Conservation (phyloP, 2,329 filamentous ascomycete species). For the Phoma sp. region DNA sequence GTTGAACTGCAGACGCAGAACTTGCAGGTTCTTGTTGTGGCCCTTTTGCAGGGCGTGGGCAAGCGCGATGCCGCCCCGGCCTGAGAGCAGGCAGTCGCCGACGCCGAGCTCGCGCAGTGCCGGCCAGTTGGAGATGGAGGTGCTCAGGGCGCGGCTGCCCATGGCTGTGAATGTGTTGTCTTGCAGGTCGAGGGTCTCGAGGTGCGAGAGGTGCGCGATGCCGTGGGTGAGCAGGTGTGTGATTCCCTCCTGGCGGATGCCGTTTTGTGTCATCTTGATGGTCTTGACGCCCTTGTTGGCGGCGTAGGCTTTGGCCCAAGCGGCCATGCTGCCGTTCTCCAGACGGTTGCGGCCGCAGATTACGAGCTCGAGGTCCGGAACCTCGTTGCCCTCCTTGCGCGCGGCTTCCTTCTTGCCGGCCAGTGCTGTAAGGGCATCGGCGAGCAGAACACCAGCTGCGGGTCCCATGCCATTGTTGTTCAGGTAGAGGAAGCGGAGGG, state of each 20-base stretch:
- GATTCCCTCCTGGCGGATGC: slow-evolving; percentile 93
- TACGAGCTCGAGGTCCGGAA: slow-evolving; percentile 90
- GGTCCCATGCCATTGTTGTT: slow-evolving; percentile 99
- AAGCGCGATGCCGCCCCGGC: slow-evolving; percentile 76
- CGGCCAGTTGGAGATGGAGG: slow-evolving; percentile 75
- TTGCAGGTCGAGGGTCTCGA: slow-evolving; percentile 86
- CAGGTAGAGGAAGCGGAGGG: slow-evolving; percentile 90
- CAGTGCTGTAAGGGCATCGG: slow-evolving; percentile 82
- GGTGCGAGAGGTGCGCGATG: slow-evolving; percentile 69
- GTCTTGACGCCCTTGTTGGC: slow-evolving; percentile 81
- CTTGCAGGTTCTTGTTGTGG: slow-evolving; percentile 79
- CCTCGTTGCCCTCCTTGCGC: slow-evolving; percentile 71
- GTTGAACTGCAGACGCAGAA: slow-evolving; percentile 88
- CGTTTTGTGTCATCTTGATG: slow-evolving; percentile 98
- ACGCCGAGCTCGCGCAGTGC: slow-evolving; percentile 83
- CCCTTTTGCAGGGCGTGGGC: slow-evolving; percentile 75
- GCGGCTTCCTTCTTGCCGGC: slow-evolving; percentile 84
- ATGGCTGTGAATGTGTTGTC: slow-evolving; percentile 94
- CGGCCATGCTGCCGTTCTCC: slow-evolving; percentile 94
- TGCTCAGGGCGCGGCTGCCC: slow-evolving; percentile 79
- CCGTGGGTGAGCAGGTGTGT: slow-evolving; percentile 79
- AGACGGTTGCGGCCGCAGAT: slow-evolving; percentile 95
- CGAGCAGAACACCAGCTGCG: slow-evolving; percentile 85
- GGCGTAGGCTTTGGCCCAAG: slow-evolving; percentile 88
- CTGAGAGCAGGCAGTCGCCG: slow-evolving; percentile 83